Evolutionary conservation across 106 monocot genomes (phyloP).

Genomic region (Hemerocallis citrina): DNA sequence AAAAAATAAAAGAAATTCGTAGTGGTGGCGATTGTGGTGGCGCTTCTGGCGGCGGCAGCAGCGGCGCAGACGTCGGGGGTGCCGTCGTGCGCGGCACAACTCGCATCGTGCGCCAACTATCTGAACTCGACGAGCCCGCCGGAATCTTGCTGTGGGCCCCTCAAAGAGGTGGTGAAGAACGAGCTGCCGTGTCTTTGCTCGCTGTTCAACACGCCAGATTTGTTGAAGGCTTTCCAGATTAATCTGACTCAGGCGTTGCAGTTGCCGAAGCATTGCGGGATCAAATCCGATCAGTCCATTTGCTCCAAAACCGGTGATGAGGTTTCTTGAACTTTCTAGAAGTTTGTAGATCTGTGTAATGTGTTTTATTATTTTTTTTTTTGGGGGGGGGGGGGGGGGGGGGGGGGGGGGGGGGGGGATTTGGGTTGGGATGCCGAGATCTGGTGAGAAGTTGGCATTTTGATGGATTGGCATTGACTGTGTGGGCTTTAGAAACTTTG

Average conservation of each 20-base stretch:
- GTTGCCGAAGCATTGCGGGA: conserved; percentile 39
- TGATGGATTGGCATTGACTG: too few species aligned
- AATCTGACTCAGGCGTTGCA: conserved; percentile 25
- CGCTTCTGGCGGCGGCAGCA: not conserved
- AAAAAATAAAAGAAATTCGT: too few species aligned
- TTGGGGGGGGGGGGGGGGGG: too few species aligned
- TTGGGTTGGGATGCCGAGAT: too few species aligned
- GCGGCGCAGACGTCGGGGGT: not conserved
- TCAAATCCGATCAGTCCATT: conserved; percentile 7
- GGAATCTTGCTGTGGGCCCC: conserved; percentile 44
- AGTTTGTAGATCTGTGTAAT: too few species aligned
- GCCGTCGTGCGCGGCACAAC: conserved; percentile 35
- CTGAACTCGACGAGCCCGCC: conserved; percentile 38
- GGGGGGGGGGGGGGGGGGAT: too few species aligned
- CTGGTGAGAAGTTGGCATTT: too few species aligned
- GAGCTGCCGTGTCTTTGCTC: conserved; percentile 43
- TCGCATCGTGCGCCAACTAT: conserved; percentile 31
- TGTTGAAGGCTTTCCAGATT: conserved; percentile 35
- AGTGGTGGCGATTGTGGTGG: not conserved
- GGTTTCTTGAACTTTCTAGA: too few species aligned
- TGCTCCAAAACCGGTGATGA: conserved; percentile 17
- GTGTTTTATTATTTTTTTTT: too few species aligned
- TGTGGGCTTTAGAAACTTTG: too few species aligned
- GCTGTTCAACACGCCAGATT: conserved; percentile 22
- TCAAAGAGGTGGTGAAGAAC: conserved; percentile 32